A percentile compares a stretch with the other conserved stretches of the same genome.
Conservation (phyloP, 2,329 filamentous ascomycete genomes). For the Fusarium tupiense region DNA sequence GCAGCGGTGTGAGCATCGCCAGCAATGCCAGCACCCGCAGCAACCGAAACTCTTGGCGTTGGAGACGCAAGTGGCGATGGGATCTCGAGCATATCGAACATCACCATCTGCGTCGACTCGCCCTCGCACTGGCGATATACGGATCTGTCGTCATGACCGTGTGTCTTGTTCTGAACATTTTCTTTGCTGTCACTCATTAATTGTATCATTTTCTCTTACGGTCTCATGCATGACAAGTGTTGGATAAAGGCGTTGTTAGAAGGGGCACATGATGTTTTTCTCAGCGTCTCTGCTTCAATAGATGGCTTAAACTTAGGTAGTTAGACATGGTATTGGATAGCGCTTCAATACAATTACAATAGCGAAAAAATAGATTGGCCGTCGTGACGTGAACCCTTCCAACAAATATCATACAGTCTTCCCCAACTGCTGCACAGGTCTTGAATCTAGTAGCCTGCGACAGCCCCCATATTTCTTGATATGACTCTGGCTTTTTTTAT, state of each 20-base stretch:
- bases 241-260: slow-evolving; percentile 37
- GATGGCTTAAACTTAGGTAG: slow-evolving; percentile 28
- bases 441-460: neutral
- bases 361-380: slow-evolving; percentile 14
- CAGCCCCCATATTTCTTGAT: neutral
- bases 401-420: slow-evolving; percentile 29
- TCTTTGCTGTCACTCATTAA: slow-evolving; percentile 72
- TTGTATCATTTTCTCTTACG: slow-evolving; percentile 23
- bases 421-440: neutral
- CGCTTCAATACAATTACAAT: slow-evolving; percentile 37
- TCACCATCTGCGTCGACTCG: slow-evolving; percentile 73
- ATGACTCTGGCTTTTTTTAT: neutral
- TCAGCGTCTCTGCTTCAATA: slow-evolving; percentile 33
- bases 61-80: slow-evolving; percentile 68
- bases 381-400: neutral
- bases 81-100: slow-evolving; percentile 72
- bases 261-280: slow-evolving; percentile 34
- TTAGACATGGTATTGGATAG: slow-evolving; percentile 38
- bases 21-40: slow-evolving; percentile 44
- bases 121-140: slow-evolving; percentile 82
- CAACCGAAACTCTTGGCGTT: slow-evolving; percentile 53
- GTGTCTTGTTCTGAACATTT: slow-evolving; percentile 85
- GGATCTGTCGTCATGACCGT: slow-evolving; percentile 89
- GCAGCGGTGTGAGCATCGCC: slow-evolving; percentile 52
- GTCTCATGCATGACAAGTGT: slow-evolving; percentile 29